These are phyloP conservation scores for Juncus inflexus DNA, from an alignment of 176 grass and related monocot genomes.

Conservation along the genomic window DNA sequence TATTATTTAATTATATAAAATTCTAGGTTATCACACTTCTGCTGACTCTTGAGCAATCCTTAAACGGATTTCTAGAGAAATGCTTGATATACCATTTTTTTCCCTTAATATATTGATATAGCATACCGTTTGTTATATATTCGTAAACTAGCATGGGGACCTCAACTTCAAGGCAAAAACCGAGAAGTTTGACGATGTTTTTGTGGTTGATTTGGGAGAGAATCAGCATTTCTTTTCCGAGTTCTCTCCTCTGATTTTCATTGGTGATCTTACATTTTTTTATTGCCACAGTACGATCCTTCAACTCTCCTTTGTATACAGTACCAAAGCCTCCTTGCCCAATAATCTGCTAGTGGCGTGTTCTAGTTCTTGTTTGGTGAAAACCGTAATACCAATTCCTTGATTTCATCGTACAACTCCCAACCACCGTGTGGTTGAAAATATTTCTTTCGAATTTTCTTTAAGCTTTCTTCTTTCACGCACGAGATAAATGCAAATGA, in stretches of 20 bases:
- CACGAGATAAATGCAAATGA: slow-evolving; percentile 3
- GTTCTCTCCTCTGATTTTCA: slow-evolving; percentile 22
- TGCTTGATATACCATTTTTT: background rate
- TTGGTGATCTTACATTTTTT: slow-evolving; percentile 27
- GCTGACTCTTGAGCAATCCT: slow-evolving; percentile 36
- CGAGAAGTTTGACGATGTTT: slow-evolving; percentile 30
- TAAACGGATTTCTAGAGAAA: slow-evolving; percentile 8
- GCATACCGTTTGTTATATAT: slow-evolving; percentile 29
- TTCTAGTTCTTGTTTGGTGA: slow-evolving; percentile 30
- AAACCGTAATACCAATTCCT: slow-evolving; percentile 12
- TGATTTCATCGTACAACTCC: slow-evolving; percentile 25
- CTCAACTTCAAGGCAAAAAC: slow-evolving; percentile 36
- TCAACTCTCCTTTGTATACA: slow-evolving; percentile 29
- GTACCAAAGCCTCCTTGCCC: slow-evolving; percentile 27
- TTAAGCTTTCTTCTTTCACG: slow-evolving; percentile 31
- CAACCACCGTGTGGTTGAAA: slow-evolving; percentile 32
- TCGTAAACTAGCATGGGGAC: slow-evolving; percentile 37
- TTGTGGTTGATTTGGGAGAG: slow-evolving; percentile 38
- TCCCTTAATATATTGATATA: slow-evolving; percentile 33
- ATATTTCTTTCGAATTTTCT: slow-evolving; percentile 29
- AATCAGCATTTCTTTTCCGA: slow-evolving; percentile 33
- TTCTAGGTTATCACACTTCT: too few relatives aligned
- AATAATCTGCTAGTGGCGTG: slow-evolving; percentile 21
- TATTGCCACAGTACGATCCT: slow-evolving; percentile 6
- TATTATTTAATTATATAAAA: too few relatives aligned